Percentiles rank a stretch among this genome's conserved stretches.
Conservation (phyloP, 805 yeast genomes). For the Grigorovia yakushimaensis region DNA sequence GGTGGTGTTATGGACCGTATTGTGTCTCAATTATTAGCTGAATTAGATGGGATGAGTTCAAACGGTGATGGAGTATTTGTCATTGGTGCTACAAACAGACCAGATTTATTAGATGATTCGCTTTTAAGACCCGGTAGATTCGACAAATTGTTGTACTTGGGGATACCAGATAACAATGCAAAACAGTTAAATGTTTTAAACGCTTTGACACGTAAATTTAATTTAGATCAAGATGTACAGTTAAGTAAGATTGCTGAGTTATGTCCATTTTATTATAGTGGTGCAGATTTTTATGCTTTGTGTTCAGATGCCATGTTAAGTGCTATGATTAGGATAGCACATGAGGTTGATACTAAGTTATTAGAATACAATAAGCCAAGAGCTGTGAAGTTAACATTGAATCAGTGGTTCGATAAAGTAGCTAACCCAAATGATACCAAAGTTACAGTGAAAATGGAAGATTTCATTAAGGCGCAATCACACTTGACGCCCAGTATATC, state of each 20-base stretch:
- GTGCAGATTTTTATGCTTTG: constrained; percentile 95
- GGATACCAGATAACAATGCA: constrained; percentile 83
- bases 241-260: constrained; percentile 47
- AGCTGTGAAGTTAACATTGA: constrained; percentile 43
- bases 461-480: constrained; percentile 65
- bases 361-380: constrained; percentile 38
- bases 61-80: constrained; percentile 87
- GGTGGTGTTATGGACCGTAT: constrained; percentile 99
- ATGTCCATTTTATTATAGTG: constrained; percentile 89
- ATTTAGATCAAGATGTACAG: constrained; percentile 49
- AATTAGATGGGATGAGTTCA: constrained; percentile 87
- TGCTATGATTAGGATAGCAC: constrained; percentile 89
- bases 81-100: constrained; percentile 97
- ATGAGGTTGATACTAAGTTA: constrained; percentile 59
- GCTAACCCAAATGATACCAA: constrained; percentile 58
- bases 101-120: constrained; percentile 91
- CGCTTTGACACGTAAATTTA: constrained; percentile 81
- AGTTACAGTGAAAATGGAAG: constrained; percentile 60
- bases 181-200: constrained; percentile 78
- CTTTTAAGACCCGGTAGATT: constrained; percentile 88
- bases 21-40: constrained; percentile 90
- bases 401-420: constrained; percentile 86
- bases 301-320: constrained; percentile 93
- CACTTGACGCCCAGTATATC: constrained; percentile 81
- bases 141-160: constrained; percentile 88